These are phyloP conservation scores for Isochrysis galbana DNA, from an alignment of 78 protist species.

Conservation along the genomic window DNA sequence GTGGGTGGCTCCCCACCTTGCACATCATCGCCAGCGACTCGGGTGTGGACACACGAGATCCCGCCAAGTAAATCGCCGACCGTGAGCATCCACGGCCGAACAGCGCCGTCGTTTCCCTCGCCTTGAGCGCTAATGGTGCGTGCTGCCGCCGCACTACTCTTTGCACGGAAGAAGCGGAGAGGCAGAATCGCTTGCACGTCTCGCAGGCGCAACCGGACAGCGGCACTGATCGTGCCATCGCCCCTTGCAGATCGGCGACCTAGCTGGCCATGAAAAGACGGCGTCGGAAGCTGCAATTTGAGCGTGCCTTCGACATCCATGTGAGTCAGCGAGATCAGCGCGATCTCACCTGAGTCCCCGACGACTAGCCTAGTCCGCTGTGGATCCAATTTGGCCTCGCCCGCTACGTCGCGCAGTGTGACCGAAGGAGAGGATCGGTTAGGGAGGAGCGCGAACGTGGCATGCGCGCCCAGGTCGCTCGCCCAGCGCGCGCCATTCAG, in stretches of 20 bases:
- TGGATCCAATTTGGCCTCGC: background rate
- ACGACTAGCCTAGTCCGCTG: no score
- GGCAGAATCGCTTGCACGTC: background rate
- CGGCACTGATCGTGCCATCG: background rate
- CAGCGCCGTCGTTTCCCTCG: background rate
- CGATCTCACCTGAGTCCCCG: background rate
- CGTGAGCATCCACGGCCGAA: background rate
- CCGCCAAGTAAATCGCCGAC: background rate
- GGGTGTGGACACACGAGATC: background rate
- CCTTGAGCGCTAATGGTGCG: no score
- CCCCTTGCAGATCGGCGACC: background rate
- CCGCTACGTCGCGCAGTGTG: no score
- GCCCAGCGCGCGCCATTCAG: background rate
- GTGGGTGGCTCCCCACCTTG: no score
- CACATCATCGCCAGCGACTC: background rate
- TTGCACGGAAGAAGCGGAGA: background rate
- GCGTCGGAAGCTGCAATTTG: background rate
- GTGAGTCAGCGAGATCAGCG: background rate
- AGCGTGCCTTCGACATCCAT: background rate
- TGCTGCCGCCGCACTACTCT: no score
- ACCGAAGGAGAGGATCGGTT: no score
- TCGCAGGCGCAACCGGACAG: background rate
- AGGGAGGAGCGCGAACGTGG: background rate
- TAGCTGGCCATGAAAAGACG: background rate
- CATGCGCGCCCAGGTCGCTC: background rate